A percentile compares a stretch with the other conserved stretches of the same genome.
Evolutionary conservation across 2,329 filamentous ascomycete species (phyloP).

Genomic region (Fulvia fulva): DNA sequence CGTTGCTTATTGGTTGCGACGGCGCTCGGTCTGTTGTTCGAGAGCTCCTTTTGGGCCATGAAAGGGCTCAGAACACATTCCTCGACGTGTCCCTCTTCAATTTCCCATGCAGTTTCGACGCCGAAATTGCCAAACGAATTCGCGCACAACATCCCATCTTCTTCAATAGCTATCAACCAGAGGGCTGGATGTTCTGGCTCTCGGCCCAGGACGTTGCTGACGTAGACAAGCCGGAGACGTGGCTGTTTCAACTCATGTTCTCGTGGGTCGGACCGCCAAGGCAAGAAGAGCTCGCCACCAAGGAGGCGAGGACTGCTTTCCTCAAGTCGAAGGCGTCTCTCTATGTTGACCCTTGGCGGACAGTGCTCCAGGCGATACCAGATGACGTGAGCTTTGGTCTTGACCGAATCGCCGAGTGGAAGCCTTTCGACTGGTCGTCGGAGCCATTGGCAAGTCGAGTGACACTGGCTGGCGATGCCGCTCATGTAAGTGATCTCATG

Average conservation of each 20-base stretch:
- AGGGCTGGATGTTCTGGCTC: slow-evolving; percentile 8
- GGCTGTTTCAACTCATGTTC: slow-evolving; percentile 13
- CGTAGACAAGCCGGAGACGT: slow-evolving; percentile 5
- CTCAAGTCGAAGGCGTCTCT: slow-evolving; percentile 10
- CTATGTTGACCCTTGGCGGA: slow-evolving; percentile 15
- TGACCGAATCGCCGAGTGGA: slow-evolving; percentile 9
- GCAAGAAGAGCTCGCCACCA: slow-evolving; percentile 5
- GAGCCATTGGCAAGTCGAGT: slow-evolving; percentile 8
- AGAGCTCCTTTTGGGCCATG: slow-evolving; percentile 10
- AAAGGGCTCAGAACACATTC: slow-evolving; percentile 2
- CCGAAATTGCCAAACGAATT: slow-evolving; percentile 2
- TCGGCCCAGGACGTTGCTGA: slow-evolving; percentile 6
- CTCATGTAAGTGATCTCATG: slow-evolving; percentile 1
- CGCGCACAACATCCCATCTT: slow-evolving; percentile 12
- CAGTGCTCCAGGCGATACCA: slow-evolving; percentile 4
- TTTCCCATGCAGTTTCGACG: slow-evolving; percentile 9
- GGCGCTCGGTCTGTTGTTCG: slow-evolving; percentile 15
- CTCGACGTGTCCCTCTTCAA: slow-evolving; percentile 15
- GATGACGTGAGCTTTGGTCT: slow-evolving; percentile 9
- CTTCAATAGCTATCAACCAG: slow-evolving; percentile 11
- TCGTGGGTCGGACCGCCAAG: slow-evolving; percentile 8
- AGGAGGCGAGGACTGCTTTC: slow-evolving; percentile 10
- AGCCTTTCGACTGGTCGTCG: slow-evolving; percentile 12
- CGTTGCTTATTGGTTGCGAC: slow-evolving; percentile 18
- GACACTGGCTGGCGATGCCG: slow-evolving; percentile 19